phyloP scores from a whole-genome alignment of 805 yeast genomes.

The Candida nemodendra region DNA sequence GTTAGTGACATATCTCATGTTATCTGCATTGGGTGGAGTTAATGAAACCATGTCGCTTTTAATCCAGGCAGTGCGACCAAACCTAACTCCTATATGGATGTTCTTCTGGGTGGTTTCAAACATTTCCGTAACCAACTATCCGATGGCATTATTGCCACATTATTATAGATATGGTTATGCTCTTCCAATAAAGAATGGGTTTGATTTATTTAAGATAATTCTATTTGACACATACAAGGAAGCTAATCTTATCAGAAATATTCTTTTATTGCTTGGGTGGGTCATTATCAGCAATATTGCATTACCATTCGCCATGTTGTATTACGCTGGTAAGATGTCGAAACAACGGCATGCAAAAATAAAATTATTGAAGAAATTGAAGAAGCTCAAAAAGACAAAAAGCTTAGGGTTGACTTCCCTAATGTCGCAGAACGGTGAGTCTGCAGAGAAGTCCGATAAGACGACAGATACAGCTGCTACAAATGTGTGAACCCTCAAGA shows the following conservation, averaged over 20 bases:
- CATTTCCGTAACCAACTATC: conserved; percentile 61
- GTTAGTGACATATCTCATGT: conserved; percentile 59
- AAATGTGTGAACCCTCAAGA: too few species aligned
- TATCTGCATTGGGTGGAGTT: conserved; percentile 69
- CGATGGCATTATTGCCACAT: conserved; percentile 50
- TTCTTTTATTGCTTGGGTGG: conserved; percentile 61
- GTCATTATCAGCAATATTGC: conserved; percentile 45
- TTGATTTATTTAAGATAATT: conserved; percentile 55
- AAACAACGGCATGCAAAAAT: conserved; percentile 14
- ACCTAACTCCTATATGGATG: conserved; percentile 63
- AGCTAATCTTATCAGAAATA: conserved; percentile 57
- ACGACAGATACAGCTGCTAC: too few species aligned
- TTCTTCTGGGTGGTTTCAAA: conserved; percentile 65
- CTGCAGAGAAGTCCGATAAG: too few species aligned
- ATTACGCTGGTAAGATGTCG: conserved; percentile 14
- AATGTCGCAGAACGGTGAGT: background rate
- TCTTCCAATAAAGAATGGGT: conserved; percentile 61
- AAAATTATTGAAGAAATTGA: conserved; percentile 14
- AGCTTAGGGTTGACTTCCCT: conserved; percentile 1
- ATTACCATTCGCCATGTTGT: conserved; percentile 38
- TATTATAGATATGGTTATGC: conserved; percentile 67
- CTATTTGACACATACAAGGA: conserved; percentile 52
- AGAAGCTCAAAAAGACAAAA: conserved; percentile 5
- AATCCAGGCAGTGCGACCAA: conserved; percentile 50
- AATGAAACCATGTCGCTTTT: conserved; percentile 61